These are phyloP conservation scores for Musa acuminata DNA, from an alignment of 176 grass and related monocot species.

Conservation along the genomic window DNA sequence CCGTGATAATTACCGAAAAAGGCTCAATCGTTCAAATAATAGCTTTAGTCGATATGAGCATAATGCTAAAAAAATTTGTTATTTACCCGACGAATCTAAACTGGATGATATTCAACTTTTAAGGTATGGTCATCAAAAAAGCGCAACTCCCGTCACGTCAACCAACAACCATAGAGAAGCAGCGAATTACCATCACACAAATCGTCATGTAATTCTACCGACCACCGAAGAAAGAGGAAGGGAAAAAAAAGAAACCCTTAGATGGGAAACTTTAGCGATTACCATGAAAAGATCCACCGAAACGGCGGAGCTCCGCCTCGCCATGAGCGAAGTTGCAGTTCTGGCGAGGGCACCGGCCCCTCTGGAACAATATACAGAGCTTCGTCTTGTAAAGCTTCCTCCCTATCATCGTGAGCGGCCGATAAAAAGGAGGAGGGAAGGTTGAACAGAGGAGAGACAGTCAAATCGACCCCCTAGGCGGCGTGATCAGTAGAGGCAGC, in stretches of 20 bases:
- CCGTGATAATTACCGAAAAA: too few relatives aligned
- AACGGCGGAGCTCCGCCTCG: constrained; percentile 54
- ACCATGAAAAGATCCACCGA: constrained; percentile 27
- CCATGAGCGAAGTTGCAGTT: constrained; percentile 74
- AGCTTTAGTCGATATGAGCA: too few relatives aligned
- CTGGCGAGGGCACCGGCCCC: constrained; percentile 42
- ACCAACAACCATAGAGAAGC: too few relatives aligned
- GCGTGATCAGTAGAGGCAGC: not conserved
- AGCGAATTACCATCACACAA: too few relatives aligned
- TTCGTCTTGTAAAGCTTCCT: constrained; percentile 78
- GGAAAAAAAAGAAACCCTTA: not conserved
- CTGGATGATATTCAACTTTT: too few relatives aligned
- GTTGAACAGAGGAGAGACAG: too few relatives aligned
- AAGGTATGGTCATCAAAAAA: too few relatives aligned
- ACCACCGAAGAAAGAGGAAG: not conserved
- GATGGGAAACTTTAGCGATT: constrained; percentile 23
- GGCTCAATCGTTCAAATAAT: too few relatives aligned
- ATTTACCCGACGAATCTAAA: too few relatives aligned
- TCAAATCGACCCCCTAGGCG: not conserved
- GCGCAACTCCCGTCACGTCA: too few relatives aligned
- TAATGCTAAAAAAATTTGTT: too few relatives aligned
- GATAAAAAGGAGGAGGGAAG: not conserved
- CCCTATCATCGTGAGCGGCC: constrained; percentile 5
- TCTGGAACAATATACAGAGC: constrained; percentile 59
- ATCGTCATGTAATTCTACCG: constrained; percentile 7